Evolutionary conservation across 768 basidiomycete species (phyloP), one percentile per base, ranked within the genome.

Genomic region (Asterophora parasitica): DNA sequence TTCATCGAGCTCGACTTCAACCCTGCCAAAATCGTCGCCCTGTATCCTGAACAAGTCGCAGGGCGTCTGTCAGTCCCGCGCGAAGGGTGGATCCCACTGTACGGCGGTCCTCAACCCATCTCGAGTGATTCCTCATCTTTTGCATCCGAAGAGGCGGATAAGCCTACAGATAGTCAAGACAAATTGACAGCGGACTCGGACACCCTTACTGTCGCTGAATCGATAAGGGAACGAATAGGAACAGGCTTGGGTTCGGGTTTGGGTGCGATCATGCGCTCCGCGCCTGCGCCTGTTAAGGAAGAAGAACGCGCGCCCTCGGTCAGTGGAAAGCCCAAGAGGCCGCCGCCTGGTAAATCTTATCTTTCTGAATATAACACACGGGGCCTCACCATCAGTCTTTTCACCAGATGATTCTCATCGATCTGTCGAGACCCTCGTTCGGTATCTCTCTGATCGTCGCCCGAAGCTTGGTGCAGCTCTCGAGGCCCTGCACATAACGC

Each of bases 1-100:
- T 93, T 98, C 63, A 77, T 93, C 40, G 81, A 86, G 34, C 82
- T 95, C 34, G 86, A 97, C 54, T 73, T 93, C 55, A 94, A 94
- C 58, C 96, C 96, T 0, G 91, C 94, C 0, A 92, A 93, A 59
- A 90, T 99, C 3, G 76, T 98, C 16, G 86, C 93, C 1, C 69
- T 98, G 5, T 99, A 91, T 64, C 88, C 91, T 0, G 81, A 87
- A 30, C 72, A 74, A 10, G 78, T 98, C 3, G 78, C 92, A 1
- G 95, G 95, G 5, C 75, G 88, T 27, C 66, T 97, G 7, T 72
- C 82, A 4, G 78, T 86, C 0, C 78, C 83, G 9, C 76, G 68
- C 36, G 83, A 84, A 1, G 68, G 73, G 6, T 93, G 92, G 88
- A 84, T 95, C 59, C 71, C 76, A 4, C 67, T 94, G 3, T 96